Evolutionary conservation across 768 basidiomycete species (phyloP).

Genomic region (Russula sp.): DNA sequence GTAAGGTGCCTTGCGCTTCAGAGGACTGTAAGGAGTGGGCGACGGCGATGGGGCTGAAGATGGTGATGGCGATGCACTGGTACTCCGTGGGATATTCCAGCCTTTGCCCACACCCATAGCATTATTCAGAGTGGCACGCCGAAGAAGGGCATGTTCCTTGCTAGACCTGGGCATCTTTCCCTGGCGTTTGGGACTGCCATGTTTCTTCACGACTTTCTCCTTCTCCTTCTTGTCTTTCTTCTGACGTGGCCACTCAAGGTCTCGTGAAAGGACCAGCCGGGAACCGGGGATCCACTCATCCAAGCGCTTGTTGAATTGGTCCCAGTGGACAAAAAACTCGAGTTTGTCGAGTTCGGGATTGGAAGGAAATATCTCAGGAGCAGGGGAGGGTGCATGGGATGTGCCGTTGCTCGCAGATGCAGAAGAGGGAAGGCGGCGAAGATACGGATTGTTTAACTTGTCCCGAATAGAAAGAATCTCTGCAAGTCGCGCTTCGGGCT

Average conservation of each 20-base stretch:
- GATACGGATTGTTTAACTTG: constrained; percentile 65
- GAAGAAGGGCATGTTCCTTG: constrained; percentile 30
- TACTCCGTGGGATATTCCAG: constrained; percentile 32
- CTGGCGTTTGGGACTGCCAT: constrained; percentile 35
- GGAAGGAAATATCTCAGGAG: constrained; percentile 43
- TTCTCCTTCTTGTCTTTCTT: constrained; percentile 59
- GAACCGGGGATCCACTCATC: constrained; percentile 96
- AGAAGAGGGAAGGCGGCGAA: constrained; percentile 40
- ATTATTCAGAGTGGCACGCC: constrained; percentile 44
- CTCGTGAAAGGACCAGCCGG: constrained; percentile 75
- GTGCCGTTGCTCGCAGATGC: constrained; percentile 37
- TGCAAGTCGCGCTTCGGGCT: constrained; percentile 85
- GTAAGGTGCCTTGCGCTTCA: constrained; percentile 67
- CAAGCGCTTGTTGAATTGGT: constrained; percentile 97
- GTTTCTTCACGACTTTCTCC: constrained; percentile 58
- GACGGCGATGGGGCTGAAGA: constrained; percentile 49
- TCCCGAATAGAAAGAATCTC: constrained; percentile 96
- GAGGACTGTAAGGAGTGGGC: constrained; percentile 50
- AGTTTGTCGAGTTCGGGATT: constrained; percentile 68
- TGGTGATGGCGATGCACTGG: constrained; percentile 33
- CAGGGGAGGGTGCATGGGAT: constrained; percentile 28
- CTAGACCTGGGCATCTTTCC: constrained; percentile 32
- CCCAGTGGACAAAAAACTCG: constrained; percentile 98
- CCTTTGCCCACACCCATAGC: constrained; percentile 31
- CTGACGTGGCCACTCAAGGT: constrained; percentile 95